Evolutionary conservation across 306 rosid genomes (phyloP).

Genomic region (Arachis stenosperma): DNA sequence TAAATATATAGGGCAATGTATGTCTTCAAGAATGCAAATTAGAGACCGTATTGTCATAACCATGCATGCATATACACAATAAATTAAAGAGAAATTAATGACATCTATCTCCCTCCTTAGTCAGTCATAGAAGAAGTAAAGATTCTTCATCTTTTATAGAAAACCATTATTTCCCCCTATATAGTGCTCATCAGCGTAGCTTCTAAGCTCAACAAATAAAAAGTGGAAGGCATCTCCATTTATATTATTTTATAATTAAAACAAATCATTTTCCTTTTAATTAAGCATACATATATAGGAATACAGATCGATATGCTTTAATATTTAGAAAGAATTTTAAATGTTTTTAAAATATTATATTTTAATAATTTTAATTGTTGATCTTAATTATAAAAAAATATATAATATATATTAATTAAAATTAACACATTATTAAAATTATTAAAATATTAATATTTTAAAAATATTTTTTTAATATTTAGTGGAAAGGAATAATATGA

Average conservation of each 20-base stretch:
- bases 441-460: too few relatives aligned
- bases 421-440: too few relatives aligned
- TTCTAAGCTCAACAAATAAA: constrained; percentile 53
- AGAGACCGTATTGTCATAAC: constrained; percentile 40
- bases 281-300: not conserved
- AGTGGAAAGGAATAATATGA: constrained; percentile 15
- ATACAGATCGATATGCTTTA: not conserved
- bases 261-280: not conserved
- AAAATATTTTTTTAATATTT: not conserved
- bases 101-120: constrained; percentile 25
- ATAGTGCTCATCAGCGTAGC: constrained; percentile 43
- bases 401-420: too few relatives aligned
- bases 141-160: constrained; percentile 45
- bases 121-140: constrained; percentile 39
- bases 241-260: not conserved
- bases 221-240: constrained; percentile 31
- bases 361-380: too few relatives aligned
- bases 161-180: constrained; percentile 38
- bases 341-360: too few relatives aligned
- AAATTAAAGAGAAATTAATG: constrained; percentile 36
- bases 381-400: too few relatives aligned
- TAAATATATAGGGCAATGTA: constrained; percentile 20
- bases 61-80: constrained; percentile 47
- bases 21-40: constrained; percentile 46
- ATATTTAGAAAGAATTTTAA: not conserved